Conservation (phyloP, 495 filamentous ascomycete genomes). For the Cryomyces minteri region DNA sequence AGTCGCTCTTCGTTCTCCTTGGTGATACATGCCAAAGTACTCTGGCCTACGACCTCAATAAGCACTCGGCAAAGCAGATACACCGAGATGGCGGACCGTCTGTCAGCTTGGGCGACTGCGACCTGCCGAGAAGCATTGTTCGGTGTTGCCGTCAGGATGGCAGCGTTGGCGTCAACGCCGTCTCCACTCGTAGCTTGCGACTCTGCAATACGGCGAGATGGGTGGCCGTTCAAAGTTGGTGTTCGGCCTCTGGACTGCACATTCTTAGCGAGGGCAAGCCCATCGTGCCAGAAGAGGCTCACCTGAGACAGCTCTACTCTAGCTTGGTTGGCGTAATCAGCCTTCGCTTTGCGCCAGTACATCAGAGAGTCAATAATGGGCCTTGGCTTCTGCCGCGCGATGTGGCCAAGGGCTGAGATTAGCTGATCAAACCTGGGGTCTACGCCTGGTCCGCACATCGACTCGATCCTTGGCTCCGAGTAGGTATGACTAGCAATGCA, state of each 20-base stretch:
- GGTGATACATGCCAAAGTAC: slow-evolving; percentile 61
- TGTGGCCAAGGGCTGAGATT: slow-evolving; percentile 80
- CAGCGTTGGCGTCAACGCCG: background rate
- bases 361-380: slow-evolving; percentile 94
- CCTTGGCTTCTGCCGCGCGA: slow-evolving; percentile 83
- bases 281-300: slow-evolving; percentile 4
- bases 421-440: slow-evolving; percentile 91
- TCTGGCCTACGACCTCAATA: slow-evolving; percentile 85
- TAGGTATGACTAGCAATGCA: slow-evolving; percentile 57
- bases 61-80: slow-evolving; percentile 88
- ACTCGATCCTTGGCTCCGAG: slow-evolving; percentile 63
- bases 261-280: background rate
- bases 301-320: slow-evolving; percentile 47
- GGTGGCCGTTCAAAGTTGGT: background rate
- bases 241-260: background rate
- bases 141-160: slow-evolving; percentile 1
- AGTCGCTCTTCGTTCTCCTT: slow-evolving; percentile 76
- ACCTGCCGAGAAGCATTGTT: slow-evolving; percentile 33
- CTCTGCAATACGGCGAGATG: background rate
- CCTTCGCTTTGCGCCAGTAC: slow-evolving; percentile 90
- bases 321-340: slow-evolving; percentile 55
- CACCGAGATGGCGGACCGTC: slow-evolving; percentile 78
- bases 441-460: slow-evolving; percentile 72
- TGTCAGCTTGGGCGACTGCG: slow-evolving; percentile 56
- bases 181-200: background rate